Conservation (phyloP, 306 rosid genomes). For the Erythrophleum fordii region DNA sequence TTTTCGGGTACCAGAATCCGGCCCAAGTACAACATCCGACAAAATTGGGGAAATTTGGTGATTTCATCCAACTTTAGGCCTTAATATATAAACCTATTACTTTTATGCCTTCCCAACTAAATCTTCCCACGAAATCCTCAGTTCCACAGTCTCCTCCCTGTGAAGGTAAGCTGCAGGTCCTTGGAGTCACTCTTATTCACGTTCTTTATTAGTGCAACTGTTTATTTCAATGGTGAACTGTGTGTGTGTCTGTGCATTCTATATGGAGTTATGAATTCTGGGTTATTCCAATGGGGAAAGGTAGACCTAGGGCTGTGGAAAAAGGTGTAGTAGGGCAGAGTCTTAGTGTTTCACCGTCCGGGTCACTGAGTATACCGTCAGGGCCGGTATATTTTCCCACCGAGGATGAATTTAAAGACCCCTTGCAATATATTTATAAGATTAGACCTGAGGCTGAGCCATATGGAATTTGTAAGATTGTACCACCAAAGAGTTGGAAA, state of each 20-base stretch:
- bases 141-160: neutral
- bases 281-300: constrained; percentile 73
- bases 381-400: constrained; percentile 88
- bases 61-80: neutral
- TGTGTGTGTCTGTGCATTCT: constrained; percentile 27
- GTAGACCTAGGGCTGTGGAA: constrained; percentile 92
- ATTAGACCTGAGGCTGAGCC: constrained; percentile 90
- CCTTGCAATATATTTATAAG: constrained; percentile 80
- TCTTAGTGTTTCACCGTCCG: constrained; percentile 50
- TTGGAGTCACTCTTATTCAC: neutral
- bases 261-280: constrained; percentile 25
- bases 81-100: neutral
- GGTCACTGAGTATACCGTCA: constrained; percentile 61
- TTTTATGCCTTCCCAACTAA: neutral
- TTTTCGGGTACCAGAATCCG: neutral
- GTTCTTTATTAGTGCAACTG: neutral
- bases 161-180: constrained; percentile 46
- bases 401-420: constrained; percentile 89
- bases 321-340: constrained; percentile 76
- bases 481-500: constrained; percentile 85
- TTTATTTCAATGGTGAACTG: neutral
- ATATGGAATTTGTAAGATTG: constrained; percentile 92
- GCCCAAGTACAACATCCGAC: neutral
- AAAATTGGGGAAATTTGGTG: neutral
- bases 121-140: constrained; percentile 16